Evolutionary conservation across 2,329 filamentous ascomycete genomes (phyloP).

Genomic region (Fusarium palustre): DNA sequence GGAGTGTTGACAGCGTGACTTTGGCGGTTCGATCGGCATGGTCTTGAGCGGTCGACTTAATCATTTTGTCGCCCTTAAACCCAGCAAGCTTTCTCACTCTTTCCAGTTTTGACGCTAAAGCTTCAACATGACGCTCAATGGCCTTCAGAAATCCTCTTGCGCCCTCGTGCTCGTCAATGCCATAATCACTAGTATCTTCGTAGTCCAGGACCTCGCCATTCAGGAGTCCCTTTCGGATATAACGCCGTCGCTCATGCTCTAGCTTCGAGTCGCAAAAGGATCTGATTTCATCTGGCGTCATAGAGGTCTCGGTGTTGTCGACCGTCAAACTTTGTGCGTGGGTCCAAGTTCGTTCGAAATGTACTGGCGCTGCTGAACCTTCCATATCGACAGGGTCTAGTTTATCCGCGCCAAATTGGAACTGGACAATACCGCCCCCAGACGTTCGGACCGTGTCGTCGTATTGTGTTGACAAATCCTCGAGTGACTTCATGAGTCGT

Average conservation of each 20-base stretch:
- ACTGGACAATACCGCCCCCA: conserved; percentile 88
- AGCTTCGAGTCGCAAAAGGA: conserved; percentile 76
- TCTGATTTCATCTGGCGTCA: conserved; percentile 80
- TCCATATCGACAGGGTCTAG: conserved; percentile 99
- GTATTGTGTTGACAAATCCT: conserved; percentile 93
- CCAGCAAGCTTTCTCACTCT: conserved; percentile 64
- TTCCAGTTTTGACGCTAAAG: conserved; percentile 70
- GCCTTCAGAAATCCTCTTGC: conserved; percentile 84
- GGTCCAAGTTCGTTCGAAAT: conserved; percentile 91
- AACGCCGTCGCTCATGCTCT: conserved; percentile 73
- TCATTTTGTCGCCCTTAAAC: conserved; percentile 53
- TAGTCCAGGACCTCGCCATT: conserved; percentile 73
- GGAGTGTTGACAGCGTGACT: conserved; percentile 79
- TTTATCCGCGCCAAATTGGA: conserved; percentile 96
- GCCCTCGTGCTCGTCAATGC: conserved; percentile 83
- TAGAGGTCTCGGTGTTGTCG: conserved; percentile 77
- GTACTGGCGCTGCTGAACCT: conserved; percentile 88
- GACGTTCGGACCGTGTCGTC: conserved; percentile 96
- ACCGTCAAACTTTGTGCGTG: conserved; percentile 83
- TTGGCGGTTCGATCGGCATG: conserved; percentile 81
- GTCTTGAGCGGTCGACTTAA: conserved; percentile 49
- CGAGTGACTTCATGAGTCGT: conserved; percentile 96
- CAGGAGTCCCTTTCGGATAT: conserved; percentile 71
- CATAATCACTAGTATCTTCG: conserved; percentile 74
- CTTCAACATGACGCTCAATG: conserved; percentile 77